Evolutionary conservation across 805 yeast genomes (phyloP).

Genomic region (Naumovozyma castellii): DNA sequence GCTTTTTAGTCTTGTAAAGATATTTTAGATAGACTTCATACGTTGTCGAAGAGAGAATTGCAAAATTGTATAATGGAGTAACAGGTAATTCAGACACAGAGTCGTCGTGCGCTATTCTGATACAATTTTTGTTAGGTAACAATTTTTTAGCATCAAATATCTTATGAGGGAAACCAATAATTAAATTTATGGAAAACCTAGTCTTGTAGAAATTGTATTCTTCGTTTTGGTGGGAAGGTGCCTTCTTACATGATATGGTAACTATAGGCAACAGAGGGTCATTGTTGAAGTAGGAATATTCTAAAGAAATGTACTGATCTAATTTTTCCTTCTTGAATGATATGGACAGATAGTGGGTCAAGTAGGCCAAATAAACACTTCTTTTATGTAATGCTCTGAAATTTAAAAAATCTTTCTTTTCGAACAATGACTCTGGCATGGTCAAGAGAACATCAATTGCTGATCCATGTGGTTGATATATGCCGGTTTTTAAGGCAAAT

Average conservation of each 20-base stretch:
- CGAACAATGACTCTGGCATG: conserved; percentile 70
- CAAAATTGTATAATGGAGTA: conserved; percentile 81
- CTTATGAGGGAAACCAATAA: conserved; percentile 64
- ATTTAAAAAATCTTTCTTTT: conserved; percentile 81
- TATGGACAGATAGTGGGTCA: conserved; percentile 55
- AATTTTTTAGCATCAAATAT: conserved; percentile 68
- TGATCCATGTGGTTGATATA: conserved; percentile 52
- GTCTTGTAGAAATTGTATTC: conserved; percentile 58
- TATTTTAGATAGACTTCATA: conserved; percentile 64
- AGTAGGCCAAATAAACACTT: conserved; percentile 73
- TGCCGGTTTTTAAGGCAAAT: conserved; percentile 77
- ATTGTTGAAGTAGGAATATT: conserved; percentile 64
- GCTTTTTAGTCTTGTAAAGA: conserved; percentile 63
- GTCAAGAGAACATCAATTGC: conserved; percentile 71
- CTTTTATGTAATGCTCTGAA: conserved; percentile 85
- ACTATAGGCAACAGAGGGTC: conserved; percentile 72
- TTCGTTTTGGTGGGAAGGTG: conserved; percentile 3
- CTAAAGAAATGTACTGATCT: conserved; percentile 36
- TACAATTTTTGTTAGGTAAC: conserved; percentile 70
- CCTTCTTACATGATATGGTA: conserved; percentile 41
- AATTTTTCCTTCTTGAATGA: conserved; percentile 46
- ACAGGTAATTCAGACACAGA: conserved; percentile 40
- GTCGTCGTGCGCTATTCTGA: conserved; percentile 51
- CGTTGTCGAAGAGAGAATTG: conserved; percentile 60
- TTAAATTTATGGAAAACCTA: conserved; percentile 59